Evolutionary conservation across 1,284 basidiomycete species (phyloP).

Genomic region (Cronartium quercuum): DNA sequence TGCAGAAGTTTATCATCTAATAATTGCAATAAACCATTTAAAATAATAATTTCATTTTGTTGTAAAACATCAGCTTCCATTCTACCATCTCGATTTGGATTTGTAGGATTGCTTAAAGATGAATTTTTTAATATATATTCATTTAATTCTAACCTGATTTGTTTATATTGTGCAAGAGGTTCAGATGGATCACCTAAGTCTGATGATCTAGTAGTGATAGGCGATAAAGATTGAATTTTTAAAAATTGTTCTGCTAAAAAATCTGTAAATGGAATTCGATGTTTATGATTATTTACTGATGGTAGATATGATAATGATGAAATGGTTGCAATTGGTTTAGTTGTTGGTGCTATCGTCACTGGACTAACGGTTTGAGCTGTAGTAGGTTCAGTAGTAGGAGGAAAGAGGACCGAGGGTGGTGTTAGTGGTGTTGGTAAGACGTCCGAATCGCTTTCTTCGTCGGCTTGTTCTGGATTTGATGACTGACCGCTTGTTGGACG

Average conservation of each 20-base stretch:
- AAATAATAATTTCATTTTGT: conserved; percentile 26
- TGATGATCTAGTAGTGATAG: conserved; percentile 13
- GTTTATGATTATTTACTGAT: background rate
- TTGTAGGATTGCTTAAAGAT: background rate
- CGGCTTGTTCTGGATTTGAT: background rate
- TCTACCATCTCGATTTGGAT: background rate
- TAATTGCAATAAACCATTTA: conserved; percentile 33
- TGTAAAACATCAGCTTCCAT: background rate
- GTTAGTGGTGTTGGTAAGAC: conserved; percentile 16
- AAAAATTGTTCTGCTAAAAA: conserved; percentile 32
- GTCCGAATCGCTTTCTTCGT: background rate
- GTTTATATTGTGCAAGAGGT: conserved; percentile 10
- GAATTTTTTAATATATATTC: conserved; percentile 34
- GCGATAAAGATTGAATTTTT: conserved; percentile 30
- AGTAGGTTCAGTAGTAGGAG: background rate
- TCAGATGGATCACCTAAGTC: conserved; percentile 7
- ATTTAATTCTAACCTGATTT: conserved; percentile 26
- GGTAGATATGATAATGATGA: conserved; percentile 19
- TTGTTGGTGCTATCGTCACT: background rate
- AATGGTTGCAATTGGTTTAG: background rate
- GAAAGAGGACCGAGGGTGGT: conserved; percentile 24
- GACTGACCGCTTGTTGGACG: background rate
- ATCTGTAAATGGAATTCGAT: conserved; percentile 18
- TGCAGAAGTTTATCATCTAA: conserved; percentile 28
- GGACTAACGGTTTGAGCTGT: too few relatives aligned